Evolutionary conservation across 768 basidiomycete species (phyloP).

Genomic region (Pleurotus platypus): DNA sequence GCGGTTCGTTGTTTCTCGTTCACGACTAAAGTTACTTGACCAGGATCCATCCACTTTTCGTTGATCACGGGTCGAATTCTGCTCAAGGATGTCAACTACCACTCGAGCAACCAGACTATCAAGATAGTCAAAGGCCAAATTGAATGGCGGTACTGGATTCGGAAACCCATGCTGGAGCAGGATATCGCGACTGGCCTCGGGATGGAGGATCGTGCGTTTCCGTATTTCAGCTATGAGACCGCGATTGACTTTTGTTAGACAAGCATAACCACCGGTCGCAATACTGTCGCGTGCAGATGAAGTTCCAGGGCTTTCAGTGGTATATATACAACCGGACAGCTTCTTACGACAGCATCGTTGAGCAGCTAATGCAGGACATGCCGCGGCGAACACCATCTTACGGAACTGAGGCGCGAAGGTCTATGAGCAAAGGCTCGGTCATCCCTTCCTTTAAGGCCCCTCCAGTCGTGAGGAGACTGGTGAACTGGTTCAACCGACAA

Average conservation of each 20-base stretch:
- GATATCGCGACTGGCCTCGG: constrained; percentile 49
- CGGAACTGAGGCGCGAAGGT: constrained; percentile 32
- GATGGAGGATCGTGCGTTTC: constrained; percentile 50
- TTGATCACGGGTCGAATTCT: constrained; percentile 83
- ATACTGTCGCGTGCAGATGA: constrained; percentile 79
- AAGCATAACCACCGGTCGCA: constrained; percentile 33
- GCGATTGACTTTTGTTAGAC: constrained; percentile 19
- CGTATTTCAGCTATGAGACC: constrained; percentile 1
- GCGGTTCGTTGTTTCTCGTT: neutral
- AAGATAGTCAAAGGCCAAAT: constrained; percentile 81
- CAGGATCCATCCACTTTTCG: constrained; percentile 92
- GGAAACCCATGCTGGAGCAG: constrained; percentile 71
- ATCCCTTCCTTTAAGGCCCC: constrained; percentile 32
- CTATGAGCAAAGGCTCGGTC: constrained; percentile 28
- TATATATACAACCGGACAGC: constrained; percentile 89
- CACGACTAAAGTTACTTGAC: neutral
- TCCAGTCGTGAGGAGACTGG: constrained; percentile 31
- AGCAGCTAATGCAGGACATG: constrained; percentile 57
- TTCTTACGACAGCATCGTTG: constrained; percentile 83
- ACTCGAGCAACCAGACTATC: constrained; percentile 90
- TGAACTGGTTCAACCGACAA: constrained; percentile 54
- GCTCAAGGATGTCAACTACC: constrained; percentile 83
- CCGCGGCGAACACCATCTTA: constrained; percentile 30
- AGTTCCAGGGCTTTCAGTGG: constrained; percentile 86
- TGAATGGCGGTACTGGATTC: constrained; percentile 94